Conservation (phyloP, 148 eudicot genomes). For the Persicaria maculosa region DNA sequence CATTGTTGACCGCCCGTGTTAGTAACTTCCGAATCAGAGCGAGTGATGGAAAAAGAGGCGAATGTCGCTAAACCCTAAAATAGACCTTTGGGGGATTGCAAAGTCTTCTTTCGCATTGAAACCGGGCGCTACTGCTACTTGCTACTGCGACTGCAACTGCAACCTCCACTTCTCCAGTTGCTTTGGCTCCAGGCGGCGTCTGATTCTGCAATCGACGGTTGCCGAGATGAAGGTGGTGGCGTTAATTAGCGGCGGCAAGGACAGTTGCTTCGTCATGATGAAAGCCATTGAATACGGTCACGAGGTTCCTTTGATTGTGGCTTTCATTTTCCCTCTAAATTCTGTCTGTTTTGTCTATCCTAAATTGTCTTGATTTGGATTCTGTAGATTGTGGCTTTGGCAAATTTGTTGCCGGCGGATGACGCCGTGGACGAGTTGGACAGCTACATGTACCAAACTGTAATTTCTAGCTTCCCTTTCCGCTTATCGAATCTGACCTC, state of each 20-base stretch:
- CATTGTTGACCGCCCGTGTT: too few relatives aligned
- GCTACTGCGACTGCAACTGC: too few relatives aligned
- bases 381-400: constrained; percentile 83
- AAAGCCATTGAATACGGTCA: constrained; percentile 87
- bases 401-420: constrained; percentile 85
- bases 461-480: constrained; percentile 23
- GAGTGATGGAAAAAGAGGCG: not conserved
- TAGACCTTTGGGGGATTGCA: not conserved
- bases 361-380: not conserved
- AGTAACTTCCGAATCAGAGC: not conserved
- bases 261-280: constrained; percentile 98
- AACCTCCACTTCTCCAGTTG: not conserved
- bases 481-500: not conserved
- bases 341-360: not conserved
- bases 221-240: constrained; percentile 90
- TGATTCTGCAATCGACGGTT: not conserved
- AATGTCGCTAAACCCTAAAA: constrained; percentile 7
- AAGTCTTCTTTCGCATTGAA: not conserved
- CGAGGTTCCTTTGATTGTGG: constrained; percentile 35
- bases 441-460: constrained; percentile 99
- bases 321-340: not conserved
- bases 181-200: not conserved
- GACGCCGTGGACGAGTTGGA: constrained; percentile 90
- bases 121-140: not conserved
- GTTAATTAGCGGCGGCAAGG: constrained; percentile 91